A percentile compares a stretch with the other conserved stretches of the same genome.
These are phyloP conservation scores for Ogataea trehaloabstinens DNA, from an alignment of 805 yeast species.

Conservation along the genomic window DNA sequence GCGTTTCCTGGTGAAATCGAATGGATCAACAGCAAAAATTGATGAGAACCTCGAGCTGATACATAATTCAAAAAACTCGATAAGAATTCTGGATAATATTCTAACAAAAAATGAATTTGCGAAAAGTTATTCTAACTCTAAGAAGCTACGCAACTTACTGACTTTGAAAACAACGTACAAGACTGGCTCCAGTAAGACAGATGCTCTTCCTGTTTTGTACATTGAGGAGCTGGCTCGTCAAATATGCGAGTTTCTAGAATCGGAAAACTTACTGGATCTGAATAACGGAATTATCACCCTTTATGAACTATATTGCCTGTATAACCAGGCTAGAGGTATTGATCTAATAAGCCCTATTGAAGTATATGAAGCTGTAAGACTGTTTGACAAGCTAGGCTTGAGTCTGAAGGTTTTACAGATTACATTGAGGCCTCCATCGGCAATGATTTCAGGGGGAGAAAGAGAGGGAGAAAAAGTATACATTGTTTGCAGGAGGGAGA, in stretches of 20 bases:
- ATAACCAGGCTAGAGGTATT: conserved; percentile 63
- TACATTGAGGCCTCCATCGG: conserved; percentile 45
- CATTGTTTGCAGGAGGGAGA: conserved; percentile 26
- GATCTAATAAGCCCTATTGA: conserved; percentile 71
- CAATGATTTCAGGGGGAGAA: conserved; percentile 24
- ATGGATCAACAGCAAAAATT: conserved; percentile 15
- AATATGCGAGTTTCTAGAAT: conserved; percentile 64
- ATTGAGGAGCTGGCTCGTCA: conserved; percentile 74
- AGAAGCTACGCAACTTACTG: conserved; percentile 20
- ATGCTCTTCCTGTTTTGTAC: conserved; percentile 24
- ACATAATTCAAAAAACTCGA: conserved; percentile 29
- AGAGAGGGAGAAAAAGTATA: conserved; percentile 20
- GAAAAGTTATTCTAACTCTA: conserved; percentile 18
- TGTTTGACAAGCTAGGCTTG: conserved; percentile 47
- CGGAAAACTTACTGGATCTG: conserved; percentile 40
- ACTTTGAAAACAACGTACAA: conserved; percentile 15
- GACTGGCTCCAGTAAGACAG: conserved; percentile 5
- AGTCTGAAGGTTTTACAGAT: conserved; percentile 36
- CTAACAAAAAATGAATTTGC: conserved; percentile 28
- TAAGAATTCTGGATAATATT: conserved; percentile 27
- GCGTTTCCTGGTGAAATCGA: conserved; percentile 18
- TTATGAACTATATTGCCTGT: conserved; percentile 60
- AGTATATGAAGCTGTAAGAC: conserved; percentile 56
- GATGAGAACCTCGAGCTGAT: conserved; percentile 26
- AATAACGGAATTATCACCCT: conserved; percentile 61